A percentile compares a stretch with the other conserved stretches of the same genome.
Evolutionary conservation across 2,329 filamentous ascomycete species (phyloP).

Genomic region (Aureobasidium musti): DNA sequence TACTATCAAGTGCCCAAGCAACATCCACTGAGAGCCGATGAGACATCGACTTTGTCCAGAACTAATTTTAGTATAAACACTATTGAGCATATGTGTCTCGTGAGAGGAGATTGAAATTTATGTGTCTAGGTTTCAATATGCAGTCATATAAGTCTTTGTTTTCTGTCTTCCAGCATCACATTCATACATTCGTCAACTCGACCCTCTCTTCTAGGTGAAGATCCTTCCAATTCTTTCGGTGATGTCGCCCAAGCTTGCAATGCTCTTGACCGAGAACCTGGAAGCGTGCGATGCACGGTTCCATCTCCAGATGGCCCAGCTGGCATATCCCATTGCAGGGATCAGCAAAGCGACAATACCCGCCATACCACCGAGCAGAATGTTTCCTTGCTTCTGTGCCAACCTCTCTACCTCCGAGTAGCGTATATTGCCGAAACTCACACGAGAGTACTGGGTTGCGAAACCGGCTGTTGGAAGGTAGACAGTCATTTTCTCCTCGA

Average conservation of each 20-base stretch:
- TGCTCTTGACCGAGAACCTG: conserved; percentile 17
- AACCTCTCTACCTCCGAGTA: conserved; percentile 79
- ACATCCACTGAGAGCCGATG: neutral
- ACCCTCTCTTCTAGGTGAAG: conserved; percentile 29
- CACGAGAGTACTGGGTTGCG: conserved; percentile 86
- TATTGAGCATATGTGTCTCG: too few species aligned
- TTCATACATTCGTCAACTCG: neutral
- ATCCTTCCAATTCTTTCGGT: conserved; percentile 33
- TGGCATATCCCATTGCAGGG: conserved; percentile 36
- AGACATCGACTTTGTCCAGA: too few species aligned
- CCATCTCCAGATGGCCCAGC: conserved; percentile 38
- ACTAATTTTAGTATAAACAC: too few species aligned
- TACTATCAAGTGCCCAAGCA: neutral
- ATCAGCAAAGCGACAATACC: conserved; percentile 49
- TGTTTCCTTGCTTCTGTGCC: conserved; percentile 67
- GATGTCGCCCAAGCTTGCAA: conserved; percentile 25
- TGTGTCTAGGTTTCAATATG: neutral
- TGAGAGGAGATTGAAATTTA: neutral
- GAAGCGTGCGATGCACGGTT: conserved; percentile 30
- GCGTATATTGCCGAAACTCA: conserved; percentile 90
- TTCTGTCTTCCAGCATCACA: neutral
- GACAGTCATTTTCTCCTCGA: conserved; percentile 81
- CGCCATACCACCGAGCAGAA: conserved; percentile 45
- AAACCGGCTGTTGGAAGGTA: conserved; percentile 78
- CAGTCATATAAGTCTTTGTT: neutral